phyloP scores from a whole-genome alignment of 129 eudicot genomes.

The Flaveria robusta region DNA sequence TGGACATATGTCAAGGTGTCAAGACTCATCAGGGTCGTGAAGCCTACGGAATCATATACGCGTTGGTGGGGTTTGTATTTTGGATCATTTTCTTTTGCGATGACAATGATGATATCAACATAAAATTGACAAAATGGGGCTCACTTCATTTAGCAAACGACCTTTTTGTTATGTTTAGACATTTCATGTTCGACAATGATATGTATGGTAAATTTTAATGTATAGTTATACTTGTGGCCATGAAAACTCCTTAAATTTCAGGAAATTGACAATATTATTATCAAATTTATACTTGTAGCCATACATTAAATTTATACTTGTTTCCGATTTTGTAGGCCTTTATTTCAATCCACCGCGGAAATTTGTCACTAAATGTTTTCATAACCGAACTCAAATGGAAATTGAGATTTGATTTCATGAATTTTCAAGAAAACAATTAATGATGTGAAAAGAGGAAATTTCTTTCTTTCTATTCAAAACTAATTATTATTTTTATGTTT shows the following conservation, averaged over 20 bases:
- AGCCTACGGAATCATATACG: neutral
- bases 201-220: neutral
- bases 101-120: neutral
- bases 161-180: neutral
- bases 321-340: constrained; percentile 10
- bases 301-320: too few relatives aligned
- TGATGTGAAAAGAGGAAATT: constrained; percentile 12
- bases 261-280: neutral
- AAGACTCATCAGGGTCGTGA: neutral
- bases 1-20: neutral
- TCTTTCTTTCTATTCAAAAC: neutral
- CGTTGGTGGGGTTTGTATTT: neutral
- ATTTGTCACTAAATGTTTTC: neutral
- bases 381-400: constrained; percentile 9
- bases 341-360: neutral
- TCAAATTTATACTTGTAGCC: too few relatives aligned
- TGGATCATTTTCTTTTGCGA: neutral
- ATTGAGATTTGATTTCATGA: neutral
- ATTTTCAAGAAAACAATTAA: neutral
- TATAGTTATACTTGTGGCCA: constrained; percentile 9
- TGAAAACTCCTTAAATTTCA: constrained; percentile 5
- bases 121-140: constrained; percentile 12
- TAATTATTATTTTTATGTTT: neutral
- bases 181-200: neutral
- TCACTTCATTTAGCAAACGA: neutral